A percentile compares a stretch with the other conserved stretches of the same genome.
phyloP scores from a whole-genome alignment of 1,139 yeast species.

The Scheffersomyces insectosa region DNA sequence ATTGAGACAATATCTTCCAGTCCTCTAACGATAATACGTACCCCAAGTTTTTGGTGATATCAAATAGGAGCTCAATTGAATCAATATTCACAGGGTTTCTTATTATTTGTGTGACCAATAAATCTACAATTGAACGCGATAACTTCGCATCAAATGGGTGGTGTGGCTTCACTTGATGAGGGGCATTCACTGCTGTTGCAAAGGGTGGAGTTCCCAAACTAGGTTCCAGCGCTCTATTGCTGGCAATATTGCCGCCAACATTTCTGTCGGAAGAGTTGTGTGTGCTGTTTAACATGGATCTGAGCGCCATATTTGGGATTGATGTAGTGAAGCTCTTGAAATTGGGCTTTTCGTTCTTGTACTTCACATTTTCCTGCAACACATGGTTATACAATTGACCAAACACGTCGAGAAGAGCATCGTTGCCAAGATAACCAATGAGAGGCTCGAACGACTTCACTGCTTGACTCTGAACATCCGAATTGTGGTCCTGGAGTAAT shows the following conservation, averaged over 20 bases:
- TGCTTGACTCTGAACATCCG: slow-evolving; percentile 82
- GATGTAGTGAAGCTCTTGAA: slow-evolving; percentile 55
- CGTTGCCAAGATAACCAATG: slow-evolving; percentile 28
- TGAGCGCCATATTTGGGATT: slow-evolving; percentile 69
- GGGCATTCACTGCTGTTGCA: neutral
- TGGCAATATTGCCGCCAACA: neutral
- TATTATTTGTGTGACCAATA: slow-evolving; percentile 12
- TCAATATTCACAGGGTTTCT: slow-evolving; percentile 47
- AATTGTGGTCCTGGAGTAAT: slow-evolving; percentile 60
- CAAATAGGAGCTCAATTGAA: slow-evolving; percentile 63
- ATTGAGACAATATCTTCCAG: slow-evolving; percentile 32
- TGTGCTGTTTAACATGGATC: slow-evolving; percentile 51
- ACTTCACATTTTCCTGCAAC: slow-evolving; percentile 22
- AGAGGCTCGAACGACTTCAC: slow-evolving; percentile 55
- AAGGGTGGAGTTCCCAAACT: neutral
- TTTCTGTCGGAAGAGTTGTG: neutral
- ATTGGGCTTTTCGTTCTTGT: slow-evolving; percentile 22
- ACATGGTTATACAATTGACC: slow-evolving; percentile 25
- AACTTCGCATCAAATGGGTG: slow-evolving; percentile 13
- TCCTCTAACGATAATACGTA: slow-evolving; percentile 45
- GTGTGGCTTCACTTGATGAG: neutral
- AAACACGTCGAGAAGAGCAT: slow-evolving; percentile 25
- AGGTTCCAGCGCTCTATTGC: neutral
- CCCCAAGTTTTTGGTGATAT: slow-evolving; percentile 58
- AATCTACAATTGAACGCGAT: slow-evolving; percentile 20